Conservation (phyloP, 164 flowering plant genomes). For the Kalanchoe fedtschenkoi region DNA sequence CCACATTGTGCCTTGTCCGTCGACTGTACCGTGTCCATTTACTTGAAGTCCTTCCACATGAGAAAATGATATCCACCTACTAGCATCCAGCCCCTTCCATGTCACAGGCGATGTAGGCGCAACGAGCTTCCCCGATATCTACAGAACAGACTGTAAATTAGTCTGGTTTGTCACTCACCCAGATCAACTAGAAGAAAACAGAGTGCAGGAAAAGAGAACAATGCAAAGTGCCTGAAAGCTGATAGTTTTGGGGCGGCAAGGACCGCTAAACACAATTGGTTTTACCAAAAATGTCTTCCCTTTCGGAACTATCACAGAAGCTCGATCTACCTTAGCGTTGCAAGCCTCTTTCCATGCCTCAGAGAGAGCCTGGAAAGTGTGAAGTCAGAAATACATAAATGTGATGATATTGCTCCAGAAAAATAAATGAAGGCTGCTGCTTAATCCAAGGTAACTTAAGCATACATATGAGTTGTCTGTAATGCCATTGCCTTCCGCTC, state of each 20-base stretch:
- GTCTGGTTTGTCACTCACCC: too few species aligned
- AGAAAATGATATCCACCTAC: slow-evolving; percentile 28
- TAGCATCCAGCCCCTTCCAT: slow-evolving; percentile 20
- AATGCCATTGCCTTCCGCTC: slow-evolving; percentile 24
- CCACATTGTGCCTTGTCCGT: slow-evolving; percentile 38
- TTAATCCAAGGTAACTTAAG: neutral
- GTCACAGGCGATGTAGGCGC: slow-evolving; percentile 23
- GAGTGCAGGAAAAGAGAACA: neutral
- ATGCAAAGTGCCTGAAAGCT: slow-evolving; percentile 22
- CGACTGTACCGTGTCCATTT: slow-evolving; percentile 24
- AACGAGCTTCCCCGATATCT: slow-evolving; percentile 31
- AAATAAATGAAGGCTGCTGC: too few species aligned
- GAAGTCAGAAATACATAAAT: neutral
- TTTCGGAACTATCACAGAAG: slow-evolving; percentile 18
- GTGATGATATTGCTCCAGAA: too few species aligned
- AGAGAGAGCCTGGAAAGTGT: slow-evolving; percentile 27
- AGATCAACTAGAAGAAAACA: too few species aligned
- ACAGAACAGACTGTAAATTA: neutral
- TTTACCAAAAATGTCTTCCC: slow-evolving; percentile 21
- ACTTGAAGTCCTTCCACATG: slow-evolving; percentile 22
- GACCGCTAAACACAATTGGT: slow-evolving; percentile 27
- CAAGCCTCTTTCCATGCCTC: slow-evolving; percentile 37
- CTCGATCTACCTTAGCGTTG: neutral
- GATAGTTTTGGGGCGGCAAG: slow-evolving; percentile 28
- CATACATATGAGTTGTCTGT: slow-evolving; percentile 30